Base-by-base conservation (phyloP, 2,329 filamentous ascomycete genomes). In the Chrysoporthe puriensis region DNA sequence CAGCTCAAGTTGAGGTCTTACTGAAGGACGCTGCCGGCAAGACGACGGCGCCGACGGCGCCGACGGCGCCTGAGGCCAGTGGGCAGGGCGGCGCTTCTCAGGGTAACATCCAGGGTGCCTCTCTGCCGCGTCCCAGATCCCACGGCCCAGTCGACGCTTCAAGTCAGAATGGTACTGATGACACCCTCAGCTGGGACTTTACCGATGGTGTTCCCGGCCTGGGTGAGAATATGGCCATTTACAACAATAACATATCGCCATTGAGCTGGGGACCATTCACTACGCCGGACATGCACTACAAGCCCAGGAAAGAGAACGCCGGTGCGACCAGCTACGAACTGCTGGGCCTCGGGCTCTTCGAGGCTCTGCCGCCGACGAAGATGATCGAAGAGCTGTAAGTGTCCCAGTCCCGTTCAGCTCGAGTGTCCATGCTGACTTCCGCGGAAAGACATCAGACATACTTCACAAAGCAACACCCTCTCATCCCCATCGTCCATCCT, bases 1-100 rank as follows among this genome's bases (percentile, higher is more conserved):
- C 72, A 93, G 91, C 90, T 68, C 91, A 97, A 81, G 93, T 95
- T 48, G 94, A 96, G 80, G 93, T 86, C 58, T 85, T 94, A 71
- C 84, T 94, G 70, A 93, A 90, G 78, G 90, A 86, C 68, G 89
- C 89, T 70, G 84, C 86, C 16, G 62, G 52, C 7, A 63, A 63
- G 46, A 6, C 54, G 43, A 40, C 44, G 6, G 9, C 67, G 52
- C 26, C 54, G 43, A 40, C 44, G 6, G 9, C 67, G 52, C 26
- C 54, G 50, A 40, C 44, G 5, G 44, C 32, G 7, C 40, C 48
- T 65, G 81, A 78, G 63, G 36, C 65, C 26, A 58, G 36, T 18
- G 50, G 43, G 44, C 34, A 72, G 71, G 46, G n/a, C n/a, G 58
- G 14, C 18, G 34, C 34, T 44, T 68, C 72, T 40, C 66, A 76